A percentile compares a stretch with the other conserved stretches of the same genome.
Conservation (phyloP, 139 green algal species). For the Tetradesmus lagerheimii region DNA sequence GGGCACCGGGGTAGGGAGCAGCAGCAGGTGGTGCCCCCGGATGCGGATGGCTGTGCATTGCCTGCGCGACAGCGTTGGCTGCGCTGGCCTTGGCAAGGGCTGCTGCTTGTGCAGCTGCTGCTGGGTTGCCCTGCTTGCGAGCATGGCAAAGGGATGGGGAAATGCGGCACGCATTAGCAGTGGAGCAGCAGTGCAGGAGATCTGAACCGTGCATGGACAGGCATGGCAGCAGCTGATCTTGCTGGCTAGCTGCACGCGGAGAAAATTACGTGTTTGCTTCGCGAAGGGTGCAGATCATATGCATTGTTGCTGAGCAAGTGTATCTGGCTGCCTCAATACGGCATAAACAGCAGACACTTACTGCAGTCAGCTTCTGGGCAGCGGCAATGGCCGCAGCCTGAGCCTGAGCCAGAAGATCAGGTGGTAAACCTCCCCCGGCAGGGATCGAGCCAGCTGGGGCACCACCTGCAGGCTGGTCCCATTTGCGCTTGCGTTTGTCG, state of each 20-base stretch:
- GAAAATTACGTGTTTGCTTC: too few species aligned
- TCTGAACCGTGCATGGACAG: too few species aligned
- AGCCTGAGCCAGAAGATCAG: slow-evolving; percentile 21
- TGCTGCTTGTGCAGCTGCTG: not conserved
- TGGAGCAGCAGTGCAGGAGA: not conserved
- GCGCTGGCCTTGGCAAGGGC: not conserved
- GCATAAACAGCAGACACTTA: not conserved
- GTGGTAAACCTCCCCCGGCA: not conserved
- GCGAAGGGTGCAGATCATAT: too few species aligned
- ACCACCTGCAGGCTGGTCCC: slow-evolving; percentile 47
- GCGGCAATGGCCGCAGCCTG: slow-evolving; percentile 14
- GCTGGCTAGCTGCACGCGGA: not conserved
- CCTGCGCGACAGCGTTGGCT: not conserved
- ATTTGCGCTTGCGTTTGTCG: slow-evolving; percentile 50
- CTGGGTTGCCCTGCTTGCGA: not conserved
- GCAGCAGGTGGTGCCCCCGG: not conserved
- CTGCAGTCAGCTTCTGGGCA: slow-evolving; percentile 1
- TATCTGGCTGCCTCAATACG: not conserved
- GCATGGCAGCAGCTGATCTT: not conserved
- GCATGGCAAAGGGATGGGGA: not conserved
- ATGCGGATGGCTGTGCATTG: not conserved
- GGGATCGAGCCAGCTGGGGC: not conserved
- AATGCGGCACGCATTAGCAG: not conserved
- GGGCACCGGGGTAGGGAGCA: not conserved
- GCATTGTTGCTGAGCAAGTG: too few species aligned